These are phyloP conservation scores for Tetrahymena malaccensis DNA, from an alignment of 73 alveolate species.

Conservation along the genomic window DNA sequence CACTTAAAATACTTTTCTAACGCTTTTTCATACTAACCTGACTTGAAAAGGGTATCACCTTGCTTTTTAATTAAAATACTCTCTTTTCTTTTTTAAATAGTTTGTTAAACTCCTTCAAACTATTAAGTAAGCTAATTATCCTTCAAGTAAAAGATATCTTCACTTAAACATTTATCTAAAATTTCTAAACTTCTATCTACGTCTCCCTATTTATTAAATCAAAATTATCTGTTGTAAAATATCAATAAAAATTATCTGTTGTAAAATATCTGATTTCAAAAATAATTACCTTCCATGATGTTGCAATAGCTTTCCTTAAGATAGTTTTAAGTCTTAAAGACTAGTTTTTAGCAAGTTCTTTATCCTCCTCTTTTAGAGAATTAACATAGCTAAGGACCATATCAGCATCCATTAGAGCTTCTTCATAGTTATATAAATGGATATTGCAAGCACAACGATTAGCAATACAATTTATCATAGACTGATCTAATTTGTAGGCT, in stretches of 20 bases:
- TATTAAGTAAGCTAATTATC: not conserved
- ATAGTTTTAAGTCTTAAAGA: not conserved
- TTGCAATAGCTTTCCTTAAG: not conserved
- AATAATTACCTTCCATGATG: not conserved
- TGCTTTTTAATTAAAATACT: not conserved
- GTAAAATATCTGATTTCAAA: not conserved
- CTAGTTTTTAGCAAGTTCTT: constrained; percentile 1
- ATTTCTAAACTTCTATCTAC: constrained; percentile 10
- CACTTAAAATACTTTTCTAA: not conserved
- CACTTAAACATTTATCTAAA: not conserved
- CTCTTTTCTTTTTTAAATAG: not conserved
- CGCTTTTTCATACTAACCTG: not conserved
- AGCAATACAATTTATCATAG: constrained; percentile 4
- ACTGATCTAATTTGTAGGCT: constrained; percentile 17
- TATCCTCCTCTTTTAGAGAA: not conserved
- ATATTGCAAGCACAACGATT: constrained; percentile 35
- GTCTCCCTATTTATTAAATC: constrained; percentile 1
- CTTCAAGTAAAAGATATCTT: not conserved
- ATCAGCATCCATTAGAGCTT: constrained; percentile 23
- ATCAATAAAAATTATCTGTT: not conserved
- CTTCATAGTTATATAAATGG: constrained; percentile 15
- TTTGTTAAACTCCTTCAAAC: not conserved
- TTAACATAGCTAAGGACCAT: not conserved
- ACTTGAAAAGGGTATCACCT: constrained; percentile 10
- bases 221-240: not conserved